A percentile compares a stretch with the other conserved stretches of the same genome.
Conservation (phyloP, 169 alveolate species). For the Nephromyces sp. region DNA sequence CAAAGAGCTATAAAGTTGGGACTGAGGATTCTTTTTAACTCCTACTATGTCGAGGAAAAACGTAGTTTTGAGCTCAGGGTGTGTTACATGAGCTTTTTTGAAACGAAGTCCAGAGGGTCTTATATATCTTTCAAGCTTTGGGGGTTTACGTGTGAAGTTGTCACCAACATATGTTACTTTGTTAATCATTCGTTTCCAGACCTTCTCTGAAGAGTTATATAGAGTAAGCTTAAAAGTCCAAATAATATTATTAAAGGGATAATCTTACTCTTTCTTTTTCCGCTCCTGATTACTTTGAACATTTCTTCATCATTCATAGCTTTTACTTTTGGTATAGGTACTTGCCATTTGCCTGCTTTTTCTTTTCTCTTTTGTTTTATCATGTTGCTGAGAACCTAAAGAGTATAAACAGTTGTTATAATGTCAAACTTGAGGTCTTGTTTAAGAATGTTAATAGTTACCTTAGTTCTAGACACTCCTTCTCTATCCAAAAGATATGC, state of each 20-base stretch:
- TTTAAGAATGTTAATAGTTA: slow-evolving; percentile 1
- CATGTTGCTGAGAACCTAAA: slow-evolving; percentile 84
- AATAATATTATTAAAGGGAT: not conserved
- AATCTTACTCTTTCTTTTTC: slow-evolving; percentile 42
- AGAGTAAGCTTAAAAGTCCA: not conserved
- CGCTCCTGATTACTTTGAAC: slow-evolving; percentile 57
- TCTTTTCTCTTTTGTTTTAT: slow-evolving; percentile 96
- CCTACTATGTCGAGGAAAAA: slow-evolving; percentile 87
- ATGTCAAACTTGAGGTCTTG: not conserved
- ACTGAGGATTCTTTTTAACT: slow-evolving; percentile 95
- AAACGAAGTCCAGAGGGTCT: slow-evolving; percentile 96
- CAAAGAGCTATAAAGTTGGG: slow-evolving; percentile 85
- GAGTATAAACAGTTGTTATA: not conserved
- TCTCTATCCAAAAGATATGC: slow-evolving; percentile 96
- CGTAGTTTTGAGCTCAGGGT: slow-evolving; percentile 94
- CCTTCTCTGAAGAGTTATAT: slow-evolving; percentile 54
- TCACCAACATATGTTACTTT: slow-evolving; percentile 95
- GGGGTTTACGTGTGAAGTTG: slow-evolving; percentile 96
- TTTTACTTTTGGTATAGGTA: slow-evolving; percentile 92
- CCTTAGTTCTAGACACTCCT: slow-evolving; percentile 83
- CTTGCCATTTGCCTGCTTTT: slow-evolving; percentile 99
- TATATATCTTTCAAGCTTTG: slow-evolving; percentile 93
- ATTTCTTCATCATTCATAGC: slow-evolving; percentile 79
- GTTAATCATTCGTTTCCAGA: slow-evolving; percentile 97
- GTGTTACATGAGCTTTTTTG: slow-evolving; percentile 97